Percentiles rank a stretch among this genome's conserved stretches.
These are phyloP conservation scores for Oidiodendron maius DNA, from an alignment of 495 filamentous ascomycete species.

Conservation along the genomic window DNA sequence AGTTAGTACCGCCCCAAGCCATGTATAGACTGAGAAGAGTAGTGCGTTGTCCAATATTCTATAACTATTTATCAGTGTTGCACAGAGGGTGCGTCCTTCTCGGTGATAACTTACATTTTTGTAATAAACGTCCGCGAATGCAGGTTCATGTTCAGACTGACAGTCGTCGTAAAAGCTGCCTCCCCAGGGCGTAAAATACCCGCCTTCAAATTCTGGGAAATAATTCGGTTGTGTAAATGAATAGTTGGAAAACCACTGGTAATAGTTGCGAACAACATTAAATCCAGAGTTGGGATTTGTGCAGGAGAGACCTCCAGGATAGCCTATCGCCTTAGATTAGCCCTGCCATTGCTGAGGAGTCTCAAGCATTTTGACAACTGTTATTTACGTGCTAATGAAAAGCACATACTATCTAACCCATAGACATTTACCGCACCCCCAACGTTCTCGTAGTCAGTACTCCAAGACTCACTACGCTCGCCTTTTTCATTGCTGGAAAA, in stretches of 20 bases:
- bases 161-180: constrained; percentile 43
- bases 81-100: too few relatives aligned
- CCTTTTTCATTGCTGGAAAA: constrained; percentile 49
- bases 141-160: constrained; percentile 37
- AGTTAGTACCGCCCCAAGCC: constrained; percentile 53
- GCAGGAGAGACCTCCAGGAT: constrained; percentile 48
- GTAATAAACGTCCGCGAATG: constrained; percentile 51
- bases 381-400: too few relatives aligned
- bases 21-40: constrained; percentile 49
- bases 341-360: too few relatives aligned
- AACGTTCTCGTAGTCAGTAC: constrained; percentile 47
- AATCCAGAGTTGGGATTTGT: constrained; percentile 44
- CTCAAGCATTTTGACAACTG: too few relatives aligned
- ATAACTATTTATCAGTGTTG: too few relatives aligned
- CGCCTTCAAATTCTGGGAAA: constrained; percentile 49
- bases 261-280: constrained; percentile 44
- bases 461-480: constrained; percentile 44
- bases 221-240: constrained; percentile 46
- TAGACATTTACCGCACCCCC: constrained; percentile 52
- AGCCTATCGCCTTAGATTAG: too few relatives aligned
- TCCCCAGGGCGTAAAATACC: constrained; percentile 49
- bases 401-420: constrained; percentile 47
- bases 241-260: constrained; percentile 52
- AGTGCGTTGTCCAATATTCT: constrained; percentile 44
- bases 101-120: too few relatives aligned